phyloP scores from a whole-genome alignment of 192 early-diverging fungal species.

The Lobosporangium transversale region DNA sequence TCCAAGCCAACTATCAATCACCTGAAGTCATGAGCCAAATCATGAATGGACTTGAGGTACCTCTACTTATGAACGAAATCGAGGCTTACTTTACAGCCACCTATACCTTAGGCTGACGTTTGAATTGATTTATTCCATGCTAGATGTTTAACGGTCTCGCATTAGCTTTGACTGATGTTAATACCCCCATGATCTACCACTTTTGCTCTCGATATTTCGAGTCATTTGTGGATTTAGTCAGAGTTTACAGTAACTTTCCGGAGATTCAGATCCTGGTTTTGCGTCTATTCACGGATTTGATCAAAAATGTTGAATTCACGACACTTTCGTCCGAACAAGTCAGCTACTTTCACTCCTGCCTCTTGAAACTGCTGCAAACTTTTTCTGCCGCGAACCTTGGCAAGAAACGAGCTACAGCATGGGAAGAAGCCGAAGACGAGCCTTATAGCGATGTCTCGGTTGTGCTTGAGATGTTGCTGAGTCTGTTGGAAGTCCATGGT shows the following conservation, averaged over 20 bases:
- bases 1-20: conserved; percentile 65
- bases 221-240: conserved; percentile 70
- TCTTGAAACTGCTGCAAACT: conserved; percentile 62
- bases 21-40: conserved; percentile 65
- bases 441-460: conserved; percentile 70
- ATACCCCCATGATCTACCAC: conserved; percentile 66
- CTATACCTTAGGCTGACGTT: not conserved
- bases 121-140: not conserved
- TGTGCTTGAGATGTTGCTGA: conserved; percentile 62
- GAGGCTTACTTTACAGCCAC: not conserved
- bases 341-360: conserved; percentile 57
- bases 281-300: conserved; percentile 63
- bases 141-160: conserved; percentile 84
- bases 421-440: conserved; percentile 71
- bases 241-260: conserved; percentile 69
- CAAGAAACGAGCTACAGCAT: conserved; percentile 46
- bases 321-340: conserved; percentile 55
- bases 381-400: conserved; percentile 68
- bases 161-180: conserved; percentile 69
- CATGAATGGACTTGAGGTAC: conserved; percentile 73
- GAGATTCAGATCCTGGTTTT: conserved; percentile 76
- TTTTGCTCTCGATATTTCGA: conserved; percentile 67
- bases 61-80: too few relatives aligned
- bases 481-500: conserved; percentile 28
- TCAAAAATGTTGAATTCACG: conserved; percentile 59